Conservation (phyloP, 2,329 filamentous ascomycete genomes). For the Colletotrichum costaricense region DNA sequence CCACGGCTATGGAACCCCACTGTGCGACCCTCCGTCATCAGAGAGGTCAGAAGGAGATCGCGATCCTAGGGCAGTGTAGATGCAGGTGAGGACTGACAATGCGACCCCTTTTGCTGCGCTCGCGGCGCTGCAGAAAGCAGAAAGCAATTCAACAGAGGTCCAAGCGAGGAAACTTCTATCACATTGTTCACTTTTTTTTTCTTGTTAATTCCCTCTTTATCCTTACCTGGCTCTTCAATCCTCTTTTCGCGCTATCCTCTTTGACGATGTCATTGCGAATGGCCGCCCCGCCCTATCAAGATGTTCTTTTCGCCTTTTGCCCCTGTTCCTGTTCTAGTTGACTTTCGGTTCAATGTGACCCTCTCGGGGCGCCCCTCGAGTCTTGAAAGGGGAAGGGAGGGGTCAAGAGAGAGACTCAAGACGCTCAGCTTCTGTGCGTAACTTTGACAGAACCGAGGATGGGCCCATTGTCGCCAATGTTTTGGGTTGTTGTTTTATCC, state of each 20-base stretch:
- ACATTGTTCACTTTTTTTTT: neutral
- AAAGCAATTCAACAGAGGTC: neutral
- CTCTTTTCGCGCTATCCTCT: constrained; percentile 22
- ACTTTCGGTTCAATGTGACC: neutral
- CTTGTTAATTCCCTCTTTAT: neutral
- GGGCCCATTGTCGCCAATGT: constrained; percentile 10
- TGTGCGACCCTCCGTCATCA: constrained; percentile 20
- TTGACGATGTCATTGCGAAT: constrained; percentile 30
- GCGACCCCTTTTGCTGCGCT: constrained; percentile 22
- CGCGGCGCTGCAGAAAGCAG: constrained; percentile 27
- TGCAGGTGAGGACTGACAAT: constrained; percentile 34
- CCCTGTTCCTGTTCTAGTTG: constrained; percentile 6
- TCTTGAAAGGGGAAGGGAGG: neutral
- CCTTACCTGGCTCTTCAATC: neutral
- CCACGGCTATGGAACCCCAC: constrained; percentile 11
- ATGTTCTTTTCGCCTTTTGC: neutral
- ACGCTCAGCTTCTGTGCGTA: constrained; percentile 4
- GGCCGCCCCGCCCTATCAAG: constrained; percentile 4
- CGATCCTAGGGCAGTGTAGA: constrained; percentile 16
- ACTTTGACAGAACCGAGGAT: neutral
- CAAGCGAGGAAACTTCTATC: constrained; percentile 17
- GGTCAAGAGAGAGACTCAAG: neutral
- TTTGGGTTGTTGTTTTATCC: constrained; percentile 13
- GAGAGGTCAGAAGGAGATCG: constrained; percentile 8
- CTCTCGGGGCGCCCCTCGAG: neutral